A percentile compares a stretch with the other conserved stretches of the same genome.
phyloP scores from a whole-genome alignment of 495 filamentous ascomycete species.

The Neurospora sp. region DNA sequence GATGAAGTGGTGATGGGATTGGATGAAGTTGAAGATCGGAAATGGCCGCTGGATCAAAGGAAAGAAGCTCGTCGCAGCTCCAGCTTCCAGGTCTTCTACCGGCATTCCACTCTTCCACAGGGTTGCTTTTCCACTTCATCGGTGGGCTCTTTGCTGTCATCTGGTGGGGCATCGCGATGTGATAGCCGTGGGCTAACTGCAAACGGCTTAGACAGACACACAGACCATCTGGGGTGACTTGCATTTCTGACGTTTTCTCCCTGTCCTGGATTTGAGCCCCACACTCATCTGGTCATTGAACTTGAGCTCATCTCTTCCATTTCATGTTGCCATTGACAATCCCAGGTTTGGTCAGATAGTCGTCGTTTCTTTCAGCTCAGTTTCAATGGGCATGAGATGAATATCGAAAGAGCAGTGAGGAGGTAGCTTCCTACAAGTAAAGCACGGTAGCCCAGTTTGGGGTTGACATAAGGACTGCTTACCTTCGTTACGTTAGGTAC shows the following conservation, averaged over 20 bases:
- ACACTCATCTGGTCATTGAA: neutral
- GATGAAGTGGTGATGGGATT: neutral
- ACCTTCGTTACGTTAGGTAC: neutral
- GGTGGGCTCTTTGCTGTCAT: neutral
- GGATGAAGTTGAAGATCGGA: neutral
- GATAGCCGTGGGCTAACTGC: neutral
- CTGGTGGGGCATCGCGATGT: neutral
- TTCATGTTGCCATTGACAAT: neutral
- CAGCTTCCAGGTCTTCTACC: neutral
- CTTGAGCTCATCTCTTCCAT: neutral
- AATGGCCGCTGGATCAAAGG: neutral
- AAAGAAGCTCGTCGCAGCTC: neutral
- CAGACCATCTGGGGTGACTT: neutral
- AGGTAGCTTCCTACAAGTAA: neutral
- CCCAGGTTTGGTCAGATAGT: neutral
- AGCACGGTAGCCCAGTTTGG: neutral
- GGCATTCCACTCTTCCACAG: neutral
- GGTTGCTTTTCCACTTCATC: neutral
- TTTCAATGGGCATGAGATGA: neutral
- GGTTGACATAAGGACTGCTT: neutral
- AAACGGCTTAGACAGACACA: neutral
- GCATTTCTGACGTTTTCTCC: neutral
- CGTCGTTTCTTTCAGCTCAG: neutral
- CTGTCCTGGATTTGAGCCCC: neutral
- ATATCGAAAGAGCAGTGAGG: neutral